phyloP scores from a whole-genome alignment of 176 grass and related monocot genomes.

The Canna indica region DNA sequence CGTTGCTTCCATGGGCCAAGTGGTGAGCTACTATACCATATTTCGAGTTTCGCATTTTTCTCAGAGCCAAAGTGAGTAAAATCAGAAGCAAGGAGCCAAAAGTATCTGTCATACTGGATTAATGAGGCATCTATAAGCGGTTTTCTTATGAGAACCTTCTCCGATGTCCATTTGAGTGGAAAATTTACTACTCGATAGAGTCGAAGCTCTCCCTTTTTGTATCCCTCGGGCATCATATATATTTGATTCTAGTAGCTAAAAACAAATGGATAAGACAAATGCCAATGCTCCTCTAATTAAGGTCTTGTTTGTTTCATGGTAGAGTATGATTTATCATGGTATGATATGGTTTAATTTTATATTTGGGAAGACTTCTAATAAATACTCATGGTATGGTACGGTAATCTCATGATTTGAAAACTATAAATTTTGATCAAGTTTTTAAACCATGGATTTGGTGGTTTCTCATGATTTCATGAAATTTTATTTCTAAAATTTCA shows the following conservation, averaged over 20 bases:
- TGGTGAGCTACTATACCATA: slow-evolving; percentile 78
- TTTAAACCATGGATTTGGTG: too few relatives aligned
- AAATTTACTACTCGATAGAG: slow-evolving; percentile 84
- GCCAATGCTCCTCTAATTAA: slow-evolving; percentile 81
- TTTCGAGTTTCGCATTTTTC: slow-evolving; percentile 92
- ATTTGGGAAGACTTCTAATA: too few relatives aligned
- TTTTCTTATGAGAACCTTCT: slow-evolving; percentile 68
- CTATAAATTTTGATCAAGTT: too few relatives aligned
- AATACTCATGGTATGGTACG: too few relatives aligned
- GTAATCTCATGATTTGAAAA: too few relatives aligned
- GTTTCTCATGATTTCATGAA: too few relatives aligned
- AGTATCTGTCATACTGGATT: slow-evolving; percentile 54
- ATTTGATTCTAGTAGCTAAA: slow-evolving; percentile 87
- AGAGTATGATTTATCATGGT: too few relatives aligned
- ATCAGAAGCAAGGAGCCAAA: slow-evolving; percentile 85
- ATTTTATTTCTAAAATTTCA: too few relatives aligned
- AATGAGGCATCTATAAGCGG: slow-evolving; percentile 72
- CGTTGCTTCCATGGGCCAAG: slow-evolving; percentile 86
- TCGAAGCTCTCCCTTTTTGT: slow-evolving; percentile 75
- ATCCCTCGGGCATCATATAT: slow-evolving; percentile 95
- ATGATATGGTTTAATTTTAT: too few relatives aligned
- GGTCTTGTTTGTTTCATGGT: too few relatives aligned
- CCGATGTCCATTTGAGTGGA: slow-evolving; percentile 83
- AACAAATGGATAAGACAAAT: slow-evolving; percentile 89
- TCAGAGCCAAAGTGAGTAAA: slow-evolving; percentile 65